phyloP scores from a whole-genome alignment of 2,329 filamentous ascomycete genomes.

The Fusarium metavorans region DNA sequence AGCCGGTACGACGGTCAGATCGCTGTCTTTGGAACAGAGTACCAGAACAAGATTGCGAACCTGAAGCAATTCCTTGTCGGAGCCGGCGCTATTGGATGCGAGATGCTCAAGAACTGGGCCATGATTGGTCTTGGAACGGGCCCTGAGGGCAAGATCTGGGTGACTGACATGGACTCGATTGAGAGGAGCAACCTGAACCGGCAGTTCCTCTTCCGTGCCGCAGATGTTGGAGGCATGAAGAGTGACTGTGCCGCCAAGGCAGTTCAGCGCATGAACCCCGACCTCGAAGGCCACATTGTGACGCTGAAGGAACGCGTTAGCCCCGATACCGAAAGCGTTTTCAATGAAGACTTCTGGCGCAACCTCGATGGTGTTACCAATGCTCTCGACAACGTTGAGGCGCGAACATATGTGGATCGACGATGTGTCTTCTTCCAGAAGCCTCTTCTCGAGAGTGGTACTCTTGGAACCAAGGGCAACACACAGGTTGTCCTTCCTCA shows the following conservation, averaged over 20 bases:
- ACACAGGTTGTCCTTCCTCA: constrained; percentile 93
- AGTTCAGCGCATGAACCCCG: constrained; percentile 96
- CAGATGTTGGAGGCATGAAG: constrained; percentile 96
- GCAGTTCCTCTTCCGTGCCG: constrained; percentile 93
- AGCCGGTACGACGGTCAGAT: constrained; percentile 97
- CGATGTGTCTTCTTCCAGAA: constrained; percentile 99
- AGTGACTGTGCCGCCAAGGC: constrained; percentile 92
- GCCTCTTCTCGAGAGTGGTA: constrained; percentile 94
- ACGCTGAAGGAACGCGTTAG: constrained; percentile 91
- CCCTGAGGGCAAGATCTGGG: constrained; percentile 86
- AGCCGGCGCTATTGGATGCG: constrained; percentile 96
- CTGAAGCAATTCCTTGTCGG: constrained; percentile 94
- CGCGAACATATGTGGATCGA: constrained; percentile 94
- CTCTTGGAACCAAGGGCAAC: constrained; percentile 98
- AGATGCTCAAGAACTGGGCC: constrained; percentile 99
- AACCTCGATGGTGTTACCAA: constrained; percentile 93
- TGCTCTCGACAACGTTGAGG: constrained; percentile 96
- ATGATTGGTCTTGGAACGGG: constrained; percentile 96
- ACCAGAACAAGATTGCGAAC: constrained; percentile 92
- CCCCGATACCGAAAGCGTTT: constrained; percentile 90
- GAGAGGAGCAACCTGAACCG: constrained; percentile 99
- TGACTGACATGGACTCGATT: constrained; percentile 98
- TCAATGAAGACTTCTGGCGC: constrained; percentile 94
- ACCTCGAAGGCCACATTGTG: constrained; percentile 86
- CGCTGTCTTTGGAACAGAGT: constrained; percentile 93